Evolutionary conservation across 2,329 filamentous ascomycete species (phyloP).

Genomic region (Tolypocladium capitatum): DNA sequence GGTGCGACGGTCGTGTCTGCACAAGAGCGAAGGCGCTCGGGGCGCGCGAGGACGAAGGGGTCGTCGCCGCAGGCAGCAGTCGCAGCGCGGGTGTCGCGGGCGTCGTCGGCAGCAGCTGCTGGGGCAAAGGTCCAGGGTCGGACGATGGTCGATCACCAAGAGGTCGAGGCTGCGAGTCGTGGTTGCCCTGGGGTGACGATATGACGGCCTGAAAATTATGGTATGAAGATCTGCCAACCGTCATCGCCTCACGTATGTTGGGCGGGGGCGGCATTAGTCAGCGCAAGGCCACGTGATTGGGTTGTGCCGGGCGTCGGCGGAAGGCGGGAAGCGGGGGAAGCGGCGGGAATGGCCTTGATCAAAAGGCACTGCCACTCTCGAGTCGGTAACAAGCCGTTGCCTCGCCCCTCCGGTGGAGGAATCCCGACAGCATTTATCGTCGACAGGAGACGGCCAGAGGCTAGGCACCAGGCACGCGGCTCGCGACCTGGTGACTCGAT

Average conservation of each 20-base stretch:
- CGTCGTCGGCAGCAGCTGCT: slow-evolving; percentile 1
- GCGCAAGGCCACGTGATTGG: slow-evolving; percentile 13
- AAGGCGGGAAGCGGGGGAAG: background rate
- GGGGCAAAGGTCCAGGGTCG: background rate
- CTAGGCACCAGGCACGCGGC: slow-evolving; percentile 1
- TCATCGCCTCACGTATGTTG: background rate
- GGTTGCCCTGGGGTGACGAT: slow-evolving; percentile 6
- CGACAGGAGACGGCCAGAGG: background rate
- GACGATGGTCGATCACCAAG: background rate
- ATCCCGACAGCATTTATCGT: background rate
- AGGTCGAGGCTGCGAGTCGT: slow-evolving; percentile 1
- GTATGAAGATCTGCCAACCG: slow-evolving; percentile 10
- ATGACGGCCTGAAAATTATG: slow-evolving; percentile 14
- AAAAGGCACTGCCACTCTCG: background rate
- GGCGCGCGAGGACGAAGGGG: background rate
- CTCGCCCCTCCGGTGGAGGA: slow-evolving; percentile 1
- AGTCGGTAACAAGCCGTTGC: background rate
- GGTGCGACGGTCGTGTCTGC: background rate
- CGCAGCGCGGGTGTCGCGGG: background rate
- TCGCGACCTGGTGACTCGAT: slow-evolving; percentile 1
- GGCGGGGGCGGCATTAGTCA: slow-evolving; percentile 16
- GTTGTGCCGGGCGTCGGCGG: background rate
- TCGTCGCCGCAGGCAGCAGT: background rate
- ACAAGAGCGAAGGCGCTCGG: background rate
- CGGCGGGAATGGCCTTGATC: background rate